A percentile compares a stretch with the other conserved stretches of the same genome.
Conservation (phyloP, 768 basidiomycete species). For the Pleurotus tuber-regium region DNA sequence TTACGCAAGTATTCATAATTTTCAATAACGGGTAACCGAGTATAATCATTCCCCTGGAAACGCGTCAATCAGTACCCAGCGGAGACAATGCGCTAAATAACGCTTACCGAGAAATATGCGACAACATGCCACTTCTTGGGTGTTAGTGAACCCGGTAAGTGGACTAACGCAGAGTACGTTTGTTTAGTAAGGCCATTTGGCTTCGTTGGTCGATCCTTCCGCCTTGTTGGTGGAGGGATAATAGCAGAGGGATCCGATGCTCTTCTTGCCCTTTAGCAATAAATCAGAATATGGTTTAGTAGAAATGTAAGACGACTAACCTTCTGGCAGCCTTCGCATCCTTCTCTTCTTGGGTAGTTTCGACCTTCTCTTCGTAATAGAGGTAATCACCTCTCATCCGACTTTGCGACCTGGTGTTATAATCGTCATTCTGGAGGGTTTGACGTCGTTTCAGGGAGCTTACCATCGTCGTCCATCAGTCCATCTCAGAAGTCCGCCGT, state of each 20-base stretch:
- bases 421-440: neutral
- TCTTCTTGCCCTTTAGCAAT: slow-evolving; percentile 37
- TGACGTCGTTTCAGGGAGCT: slow-evolving; percentile 10
- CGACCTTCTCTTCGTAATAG: slow-evolving; percentile 64
- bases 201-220: slow-evolving; percentile 59
- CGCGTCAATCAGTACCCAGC: neutral
- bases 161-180: slow-evolving; percentile 59
- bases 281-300: neutral
- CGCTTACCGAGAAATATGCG: slow-evolving; percentile 73
- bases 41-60: slow-evolving; percentile 63
- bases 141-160: slow-evolving; percentile 38
- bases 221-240: slow-evolving; percentile 43
- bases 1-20: slow-evolving; percentile 70
- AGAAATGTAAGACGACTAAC: slow-evolving; percentile 26
- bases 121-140: slow-evolving; percentile 66
- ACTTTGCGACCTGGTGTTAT: slow-evolving; percentile 53
- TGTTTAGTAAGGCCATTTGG: slow-evolving; percentile 63
- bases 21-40: slow-evolving; percentile 68
- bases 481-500: slow-evolving; percentile 49
- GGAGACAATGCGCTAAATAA: slow-evolving; percentile 1
- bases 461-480: slow-evolving; percentile 65
- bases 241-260: slow-evolving; percentile 42
- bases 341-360: slow-evolving; percentile 55
- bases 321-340: slow-evolving; percentile 56
- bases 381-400: slow-evolving; percentile 63